These are phyloP conservation scores for Clavispora asparagi DNA, from an alignment of 805 yeast species.

Conservation along the genomic window DNA sequence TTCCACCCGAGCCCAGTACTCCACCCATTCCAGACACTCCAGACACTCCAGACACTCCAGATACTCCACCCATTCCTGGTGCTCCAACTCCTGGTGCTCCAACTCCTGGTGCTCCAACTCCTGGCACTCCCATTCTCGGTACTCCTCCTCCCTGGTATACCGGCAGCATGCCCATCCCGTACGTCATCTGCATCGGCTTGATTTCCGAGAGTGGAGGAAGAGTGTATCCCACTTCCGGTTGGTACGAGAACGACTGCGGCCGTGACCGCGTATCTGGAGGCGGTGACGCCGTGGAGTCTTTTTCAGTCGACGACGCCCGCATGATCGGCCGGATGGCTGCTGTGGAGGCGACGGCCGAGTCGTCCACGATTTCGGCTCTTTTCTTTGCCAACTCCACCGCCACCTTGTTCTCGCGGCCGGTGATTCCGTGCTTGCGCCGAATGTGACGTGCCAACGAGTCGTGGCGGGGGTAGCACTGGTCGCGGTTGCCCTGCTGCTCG, in stretches of 20 bases:
- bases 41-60: not conserved
- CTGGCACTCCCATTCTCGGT: not conserved
- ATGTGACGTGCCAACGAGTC: slow-evolving; percentile 42
- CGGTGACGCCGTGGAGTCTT: not conserved
- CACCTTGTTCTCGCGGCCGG: slow-evolving; percentile 39
- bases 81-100: not conserved
- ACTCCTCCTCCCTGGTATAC: not conserved
- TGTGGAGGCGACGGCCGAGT: slow-evolving; percentile 10
- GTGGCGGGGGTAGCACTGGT: slow-evolving; percentile 40
- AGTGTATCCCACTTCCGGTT: slow-evolving; percentile 8
- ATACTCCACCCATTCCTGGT: not conserved
- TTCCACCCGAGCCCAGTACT: not conserved
- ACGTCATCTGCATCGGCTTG: not conserved
- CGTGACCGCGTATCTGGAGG: not conserved
- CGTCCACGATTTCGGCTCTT: slow-evolving; percentile 35
- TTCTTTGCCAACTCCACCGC: slow-evolving; percentile 42
- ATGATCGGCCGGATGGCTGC: slow-evolving; percentile 4
- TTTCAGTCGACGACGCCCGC: slow-evolving; percentile 5
- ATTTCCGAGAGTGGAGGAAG: not conserved
- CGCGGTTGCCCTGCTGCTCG: slow-evolving; percentile 26
- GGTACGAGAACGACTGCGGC: slow-evolving; percentile 23
- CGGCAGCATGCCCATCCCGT: not conserved
- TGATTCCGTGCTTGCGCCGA: slow-evolving; percentile 39
- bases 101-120: not conserved
- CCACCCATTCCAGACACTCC: not conserved